A percentile compares a stretch with the other conserved stretches of the same genome.
Evolutionary conservation across 352 stramenopile species (phyloP).

Genomic region (Pythium brassicae): DNA sequence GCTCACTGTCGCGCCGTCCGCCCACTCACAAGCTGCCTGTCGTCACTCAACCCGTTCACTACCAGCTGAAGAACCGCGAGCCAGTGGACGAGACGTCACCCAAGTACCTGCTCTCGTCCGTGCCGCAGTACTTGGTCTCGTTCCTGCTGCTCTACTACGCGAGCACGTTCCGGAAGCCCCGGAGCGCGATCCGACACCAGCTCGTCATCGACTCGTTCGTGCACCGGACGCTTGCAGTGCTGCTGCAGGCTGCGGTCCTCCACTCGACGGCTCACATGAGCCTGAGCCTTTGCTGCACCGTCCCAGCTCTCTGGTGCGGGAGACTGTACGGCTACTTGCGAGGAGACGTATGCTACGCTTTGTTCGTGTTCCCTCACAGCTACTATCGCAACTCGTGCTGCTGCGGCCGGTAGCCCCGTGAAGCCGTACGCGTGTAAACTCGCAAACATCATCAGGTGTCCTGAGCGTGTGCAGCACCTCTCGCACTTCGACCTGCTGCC

Average conservation of each 20-base stretch:
- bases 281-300: slow-evolving; percentile 51
- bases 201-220: slow-evolving; percentile 53
- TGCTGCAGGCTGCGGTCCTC: slow-evolving; percentile 37
- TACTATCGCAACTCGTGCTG: not conserved
- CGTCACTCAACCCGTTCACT: not conserved
- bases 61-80: slow-evolving; percentile 33
- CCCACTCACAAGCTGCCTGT: not conserved
- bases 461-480: slow-evolving; percentile 21
- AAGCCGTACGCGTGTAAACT: slow-evolving; percentile 26
- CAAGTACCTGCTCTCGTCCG: slow-evolving; percentile 47
- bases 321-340: not conserved
- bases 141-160: slow-evolving; percentile 61
- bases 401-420: slow-evolving; percentile 26
- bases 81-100: slow-evolving; percentile 38
- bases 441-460: slow-evolving; percentile 37
- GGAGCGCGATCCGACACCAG: slow-evolving; percentile 41
- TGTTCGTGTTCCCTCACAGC: not conserved
- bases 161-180: slow-evolving; percentile 37
- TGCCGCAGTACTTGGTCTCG: slow-evolving; percentile 37
- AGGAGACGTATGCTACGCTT: not conserved
- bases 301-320: slow-evolving; percentile 41
- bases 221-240: slow-evolving; percentile 33
- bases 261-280: slow-evolving; percentile 41
- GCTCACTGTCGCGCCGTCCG: too few relatives aligned
- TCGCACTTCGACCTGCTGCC: slow-evolving; percentile 34